These are phyloP conservation scores for Eimeria acervulina DNA, from an alignment of 169 alveolate genomes.

Conservation along the genomic window DNA sequence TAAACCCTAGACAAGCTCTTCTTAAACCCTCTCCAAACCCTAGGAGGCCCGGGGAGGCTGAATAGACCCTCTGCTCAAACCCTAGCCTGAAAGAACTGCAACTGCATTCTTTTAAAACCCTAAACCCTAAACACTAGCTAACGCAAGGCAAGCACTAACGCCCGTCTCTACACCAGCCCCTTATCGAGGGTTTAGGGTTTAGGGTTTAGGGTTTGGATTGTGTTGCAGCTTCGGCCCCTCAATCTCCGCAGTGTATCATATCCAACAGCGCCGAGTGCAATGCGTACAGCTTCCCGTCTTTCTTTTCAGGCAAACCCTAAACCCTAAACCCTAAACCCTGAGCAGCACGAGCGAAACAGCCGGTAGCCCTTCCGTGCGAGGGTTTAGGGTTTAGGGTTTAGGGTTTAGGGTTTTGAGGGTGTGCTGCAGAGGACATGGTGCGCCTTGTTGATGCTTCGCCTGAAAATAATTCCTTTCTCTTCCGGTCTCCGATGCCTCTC, in stretches of 20 bases:
- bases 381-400: too few relatives aligned
- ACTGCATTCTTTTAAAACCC: not conserved
- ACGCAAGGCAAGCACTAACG: not conserved
- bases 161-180: not conserved
- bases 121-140: not conserved
- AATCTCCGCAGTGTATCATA: not conserved
- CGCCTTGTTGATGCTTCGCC: conserved; percentile 61
- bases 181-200: not conserved
- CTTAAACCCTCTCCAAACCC: not conserved
- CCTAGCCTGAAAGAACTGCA: too few relatives aligned
- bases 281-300: conserved; percentile 22
- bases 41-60: too few relatives aligned
- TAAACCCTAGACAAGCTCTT: conserved; percentile 18
- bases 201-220: conserved; percentile 4
- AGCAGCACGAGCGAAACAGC: not conserved
- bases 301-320: not conserved
- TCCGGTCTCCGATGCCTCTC: conserved; percentile 70
- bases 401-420: too few relatives aligned
- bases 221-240: not conserved
- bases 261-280: not conserved
- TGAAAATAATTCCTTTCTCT: conserved; percentile 3
- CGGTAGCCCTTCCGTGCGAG: too few relatives aligned
- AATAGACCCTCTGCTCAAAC: too few relatives aligned
- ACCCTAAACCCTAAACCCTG: not conserved
- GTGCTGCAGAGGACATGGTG: conserved; percentile 60